phyloP scores from a whole-genome alignment of 2,329 filamentous ascomycete species.

The Penicillium sp. region DNA sequence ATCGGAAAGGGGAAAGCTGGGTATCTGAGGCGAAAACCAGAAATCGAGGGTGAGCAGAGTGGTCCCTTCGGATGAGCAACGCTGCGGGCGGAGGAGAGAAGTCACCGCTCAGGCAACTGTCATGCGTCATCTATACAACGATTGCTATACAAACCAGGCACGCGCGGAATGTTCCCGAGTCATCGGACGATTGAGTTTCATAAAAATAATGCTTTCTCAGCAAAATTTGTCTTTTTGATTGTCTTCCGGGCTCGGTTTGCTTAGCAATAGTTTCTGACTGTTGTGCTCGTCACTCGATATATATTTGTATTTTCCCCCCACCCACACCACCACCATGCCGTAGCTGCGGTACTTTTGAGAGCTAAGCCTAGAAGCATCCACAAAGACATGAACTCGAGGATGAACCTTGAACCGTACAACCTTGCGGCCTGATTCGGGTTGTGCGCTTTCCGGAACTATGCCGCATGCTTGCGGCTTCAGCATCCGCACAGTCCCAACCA shows the following conservation, averaged over 20 bases:
- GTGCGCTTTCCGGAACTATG: background rate
- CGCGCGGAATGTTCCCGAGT: background rate
- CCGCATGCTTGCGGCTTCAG: background rate
- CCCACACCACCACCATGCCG: no score
- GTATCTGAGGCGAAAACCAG: conserved; percentile 7
- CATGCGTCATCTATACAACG: conserved; percentile 34
- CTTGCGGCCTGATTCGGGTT: background rate
- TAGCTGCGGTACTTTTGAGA: background rate
- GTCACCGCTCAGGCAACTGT: conserved; percentile 13
- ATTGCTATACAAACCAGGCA: conserved; percentile 26
- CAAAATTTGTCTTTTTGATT: background rate
- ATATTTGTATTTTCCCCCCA: background rate
- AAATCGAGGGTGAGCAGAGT: conserved; percentile 13
- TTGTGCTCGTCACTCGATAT: background rate
- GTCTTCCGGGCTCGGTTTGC: background rate
- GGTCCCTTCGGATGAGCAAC: conserved; percentile 19
- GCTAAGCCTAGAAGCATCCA: background rate
- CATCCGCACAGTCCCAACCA: background rate
- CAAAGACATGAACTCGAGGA: background rate
- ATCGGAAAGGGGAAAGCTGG: conserved; percentile 11
- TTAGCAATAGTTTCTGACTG: background rate
- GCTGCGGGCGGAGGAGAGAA: conserved; percentile 16
- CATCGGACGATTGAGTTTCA: background rate
- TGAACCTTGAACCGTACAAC: background rate
- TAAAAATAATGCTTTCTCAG: background rate